Evolutionary conservation across 2,329 filamentous ascomycete species (phyloP), one percentile per base, ranked within the genome.

Genomic region (Trichoderma atroviride): DNA sequence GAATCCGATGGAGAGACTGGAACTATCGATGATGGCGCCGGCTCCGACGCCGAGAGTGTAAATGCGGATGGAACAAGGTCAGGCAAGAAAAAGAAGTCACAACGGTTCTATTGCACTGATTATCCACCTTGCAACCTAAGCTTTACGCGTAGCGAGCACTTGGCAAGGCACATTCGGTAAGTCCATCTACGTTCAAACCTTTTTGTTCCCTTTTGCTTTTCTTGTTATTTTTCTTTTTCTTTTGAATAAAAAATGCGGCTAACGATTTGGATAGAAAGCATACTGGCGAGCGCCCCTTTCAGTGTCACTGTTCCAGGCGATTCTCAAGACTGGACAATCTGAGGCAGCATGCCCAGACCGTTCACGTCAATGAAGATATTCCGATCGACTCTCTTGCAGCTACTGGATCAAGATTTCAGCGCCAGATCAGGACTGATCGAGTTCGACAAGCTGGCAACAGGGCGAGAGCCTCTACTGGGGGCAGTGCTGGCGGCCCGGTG

Each of bases 361-460:
- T 99, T 0, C 96, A 99, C 78, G 92, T 97, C 69, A 97, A 98
- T 78, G 96, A 98, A 79, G 94, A 97, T 69, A 99, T 99, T 40
- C 96, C 96, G 4, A 89, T 90, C 52, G 94, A 97, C 78, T 98
- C 96, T 1, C 87, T 98, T 24, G 96, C 96, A 19, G 96, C 95
- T 4, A 96, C 93, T 1, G 94, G 94, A 29, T 97, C 94, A 10
- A 87, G 95, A 50, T 97, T 97, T 75, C 95, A 97, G 76, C 88
- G 95, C 71, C 94, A 97, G 79, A 93, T 97, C 70, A 88, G 95
- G 65, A 96, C 93, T 0, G 94, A 97, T 73, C 86, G 93, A 70
- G 91, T 95, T 40, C 87, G 93, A 66, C 91, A 92, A 61, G 87
- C 91, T 2, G 90, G 88, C 31, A 87, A 87, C 70, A 86, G 94